Evolutionary conservation across 208 protist genomes (phyloP).

Genomic region (Tritrichomonas musculus): DNA sequence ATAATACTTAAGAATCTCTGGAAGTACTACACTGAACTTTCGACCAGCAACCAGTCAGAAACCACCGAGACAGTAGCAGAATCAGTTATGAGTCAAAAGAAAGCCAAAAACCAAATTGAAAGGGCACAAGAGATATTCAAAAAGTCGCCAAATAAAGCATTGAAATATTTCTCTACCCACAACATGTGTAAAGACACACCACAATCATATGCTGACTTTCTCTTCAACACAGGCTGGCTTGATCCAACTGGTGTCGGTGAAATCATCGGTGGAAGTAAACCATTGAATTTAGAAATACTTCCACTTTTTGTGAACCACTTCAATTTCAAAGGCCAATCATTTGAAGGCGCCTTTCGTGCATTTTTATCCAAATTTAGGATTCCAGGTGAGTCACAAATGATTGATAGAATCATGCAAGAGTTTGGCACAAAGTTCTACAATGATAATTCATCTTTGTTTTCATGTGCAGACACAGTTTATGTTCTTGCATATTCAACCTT

Average conservation of each 20-base stretch:
- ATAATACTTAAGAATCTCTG: not conserved
- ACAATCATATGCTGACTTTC: not conserved
- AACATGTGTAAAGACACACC: not conserved
- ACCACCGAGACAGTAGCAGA: not conserved
- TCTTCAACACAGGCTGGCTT: not conserved
- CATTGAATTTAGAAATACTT: not conserved
- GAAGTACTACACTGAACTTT: not conserved
- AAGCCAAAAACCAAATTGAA: not conserved
- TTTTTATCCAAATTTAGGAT: constrained; percentile 45
- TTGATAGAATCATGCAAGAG: constrained; percentile 53
- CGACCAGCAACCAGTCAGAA: not conserved
- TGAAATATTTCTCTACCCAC: not conserved
- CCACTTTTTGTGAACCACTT: not conserved
- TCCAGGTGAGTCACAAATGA: constrained; percentile 58
- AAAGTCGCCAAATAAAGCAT: not conserved
- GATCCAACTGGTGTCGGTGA: not conserved
- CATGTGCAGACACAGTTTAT: constrained; percentile 48
- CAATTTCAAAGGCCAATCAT: not conserved
- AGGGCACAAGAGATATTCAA: not conserved
- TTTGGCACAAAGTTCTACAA: constrained; percentile 49
- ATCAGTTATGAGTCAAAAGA: not conserved
- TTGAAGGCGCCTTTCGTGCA: constrained; percentile 35
- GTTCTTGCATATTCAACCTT: constrained; percentile 55
- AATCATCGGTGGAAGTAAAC: not conserved
- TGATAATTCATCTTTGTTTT: constrained; percentile 40